These are phyloP conservation scores for Heterobasidion parviporum DNA, from an alignment of 1,284 basidiomycete species.

Conservation along the genomic window DNA sequence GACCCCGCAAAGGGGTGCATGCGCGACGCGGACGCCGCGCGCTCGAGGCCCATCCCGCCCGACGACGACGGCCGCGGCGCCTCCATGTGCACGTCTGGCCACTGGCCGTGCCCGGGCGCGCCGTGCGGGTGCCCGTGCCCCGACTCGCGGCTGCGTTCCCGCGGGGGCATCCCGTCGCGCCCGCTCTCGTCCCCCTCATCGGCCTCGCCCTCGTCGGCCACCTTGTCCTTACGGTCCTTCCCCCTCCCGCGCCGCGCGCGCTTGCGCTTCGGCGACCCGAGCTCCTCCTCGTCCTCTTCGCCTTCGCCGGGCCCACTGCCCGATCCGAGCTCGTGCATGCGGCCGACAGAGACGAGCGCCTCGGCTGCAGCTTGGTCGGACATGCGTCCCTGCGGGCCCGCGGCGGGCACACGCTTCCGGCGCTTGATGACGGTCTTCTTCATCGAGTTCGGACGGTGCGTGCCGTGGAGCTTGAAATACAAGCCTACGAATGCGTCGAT, in stretches of 20 bases:
- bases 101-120: conserved; percentile 24
- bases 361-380: conserved; percentile 79
- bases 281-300: conserved; percentile 46
- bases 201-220: conserved; percentile 16
- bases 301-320: background rate
- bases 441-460: conserved; percentile 95
- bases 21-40: background rate
- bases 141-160: background rate
- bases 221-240: conserved; percentile 18
- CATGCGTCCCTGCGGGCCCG: conserved; percentile 46
- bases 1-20: conserved; percentile 5
- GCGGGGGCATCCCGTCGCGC: conserved; percentile 21
- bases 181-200: conserved; percentile 6
- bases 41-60: background rate
- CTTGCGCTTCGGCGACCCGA: conserved; percentile 41
- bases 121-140: conserved; percentile 28
- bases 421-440: conserved; percentile 99
- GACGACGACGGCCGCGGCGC: conserved; percentile 19
- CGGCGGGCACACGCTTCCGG: conserved; percentile 89
- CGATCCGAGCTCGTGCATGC: conserved; percentile 21
- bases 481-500: conserved; percentile 50
- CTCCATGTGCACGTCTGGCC: conserved; percentile 18
- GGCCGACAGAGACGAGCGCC: conserved; percentile 71
- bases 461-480: conserved; percentile 97
- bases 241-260: conserved; percentile 35